Base-by-base conservation (phyloP, 1,284 basidiomycete genomes). In the Sphagnurus paluster region DNA sequence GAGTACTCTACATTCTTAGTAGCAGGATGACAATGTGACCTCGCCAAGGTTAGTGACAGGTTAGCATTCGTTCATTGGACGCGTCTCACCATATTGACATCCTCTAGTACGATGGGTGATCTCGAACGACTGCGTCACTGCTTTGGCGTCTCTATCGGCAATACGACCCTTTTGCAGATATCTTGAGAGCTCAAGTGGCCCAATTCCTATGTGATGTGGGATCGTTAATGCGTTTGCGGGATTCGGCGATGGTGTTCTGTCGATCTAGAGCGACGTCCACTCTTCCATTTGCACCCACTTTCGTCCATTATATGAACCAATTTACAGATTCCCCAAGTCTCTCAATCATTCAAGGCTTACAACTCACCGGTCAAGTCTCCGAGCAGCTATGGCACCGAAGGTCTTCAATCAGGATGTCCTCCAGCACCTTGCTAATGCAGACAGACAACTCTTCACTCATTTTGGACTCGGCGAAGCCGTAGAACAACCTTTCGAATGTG, bases 381-480 rank as follows among this genome's bases (percentile, higher is more conserved):
- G 47, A 24, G 39, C 48, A 49, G 11, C 39, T 37, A 45, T 44
- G 48, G 38, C 39, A 41, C 42, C 38, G 11, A 41, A 19, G 23
- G 39, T 44, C 39, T 49, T 49, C 39, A 36, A 49, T 17, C 42
- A 49, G 35, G 43, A 49, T 42, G 39, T 36, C 8, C 43, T 49
- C 14, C 34, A 45, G 11, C 16, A 54, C 17, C 65, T 78, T 33
- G 61, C 71, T 37, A 48, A 64, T 26, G 57, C 63, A 33, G 76
- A 79, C 57, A 65, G 68, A 56, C 57, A 59, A 29, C 66, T 69
- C 37, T 80, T 81, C 62, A 53, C 64, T 48, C 63, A 68, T 44
- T 78, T 71, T 52, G 75, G 77, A 29, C 64, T 71, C 30, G 78
- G 77, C 26, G 56, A 65, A 28, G 58, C 56, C 13, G 59, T 62